Base-by-base conservation (phyloP, 768 basidiomycete genomes). In the Fibroporia radiculosa region DNA sequence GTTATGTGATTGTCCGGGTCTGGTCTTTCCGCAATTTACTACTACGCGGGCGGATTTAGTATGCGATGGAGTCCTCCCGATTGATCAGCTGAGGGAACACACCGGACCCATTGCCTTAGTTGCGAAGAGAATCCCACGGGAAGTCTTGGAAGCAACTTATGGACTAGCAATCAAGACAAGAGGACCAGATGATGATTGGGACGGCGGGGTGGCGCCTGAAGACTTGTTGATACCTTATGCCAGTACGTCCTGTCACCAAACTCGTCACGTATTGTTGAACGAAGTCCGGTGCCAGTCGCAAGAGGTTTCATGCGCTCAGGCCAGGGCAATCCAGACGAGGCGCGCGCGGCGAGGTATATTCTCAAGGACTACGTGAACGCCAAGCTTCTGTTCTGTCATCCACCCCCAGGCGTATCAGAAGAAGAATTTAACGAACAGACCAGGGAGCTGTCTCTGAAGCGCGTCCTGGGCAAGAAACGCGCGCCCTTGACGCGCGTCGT, bases 11-110 rank as follows among this genome's bases (percentile, higher is more conserved):
- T 99, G 96, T 67, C 96, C 96, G 14, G 96, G 96, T 59, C 70
- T 98, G 27, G 96, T 99, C 28, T 97, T 98, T 59, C 96, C 96
- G 5, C 96, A 99, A 57, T 99, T 98, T 64, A 89, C 96, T 2
- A 93, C 89, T 22, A 97, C 93, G 2, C 92, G 90, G 61, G 96
- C 95, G 8, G 93, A 93, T 45, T 71, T 99, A 42, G 85, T 98
- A 31, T 96, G 93, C 53, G 93, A 98, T 58, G 96, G 96, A 44
- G 93, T 98, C 1, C 66, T 99, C 44, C 95, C 95, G 0, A 97
- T 99, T 53, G 96, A 99, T 61, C 96, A 98, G 64, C 79, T 98
- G 74, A 75, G 87, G 53, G 96, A 99, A 62, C 75, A 93, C 59
- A 90, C 82, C 0, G 96, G 85, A 0, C 96, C 96, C 0, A 72